phyloP scores from a whole-genome alignment of 2,329 filamentous ascomycete genomes.

The Clarireedia homoeocarpa region DNA sequence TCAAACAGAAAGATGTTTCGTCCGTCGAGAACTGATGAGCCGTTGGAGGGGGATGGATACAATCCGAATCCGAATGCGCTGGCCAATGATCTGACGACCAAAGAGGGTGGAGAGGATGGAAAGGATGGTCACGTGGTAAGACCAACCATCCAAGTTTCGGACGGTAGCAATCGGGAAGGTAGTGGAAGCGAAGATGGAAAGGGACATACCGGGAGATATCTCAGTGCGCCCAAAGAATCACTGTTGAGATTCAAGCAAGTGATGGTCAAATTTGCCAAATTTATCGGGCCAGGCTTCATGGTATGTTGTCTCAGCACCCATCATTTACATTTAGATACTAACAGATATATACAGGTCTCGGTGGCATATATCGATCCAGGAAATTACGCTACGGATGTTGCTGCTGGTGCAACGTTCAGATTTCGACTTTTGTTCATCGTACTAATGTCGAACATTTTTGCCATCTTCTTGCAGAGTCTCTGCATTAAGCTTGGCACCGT shows the following conservation, averaged over 20 bases:
- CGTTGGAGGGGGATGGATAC: conserved; percentile 40
- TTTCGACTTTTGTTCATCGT: conserved; percentile 49
- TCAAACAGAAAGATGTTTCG: conserved; percentile 48
- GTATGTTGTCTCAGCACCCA: conserved; percentile 11
- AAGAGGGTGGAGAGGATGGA: conserved; percentile 33
- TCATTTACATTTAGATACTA: neutral
- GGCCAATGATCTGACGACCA: conserved; percentile 52
- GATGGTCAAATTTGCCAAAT: conserved; percentile 34
- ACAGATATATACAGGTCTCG: conserved; percentile 21
- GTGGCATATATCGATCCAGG: conserved; percentile 37
- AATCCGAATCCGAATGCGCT: conserved; percentile 55
- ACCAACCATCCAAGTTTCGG: conserved; percentile 1
- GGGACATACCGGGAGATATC: conserved; percentile 5
- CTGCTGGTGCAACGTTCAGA: conserved; percentile 45
- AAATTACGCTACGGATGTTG: conserved; percentile 51
- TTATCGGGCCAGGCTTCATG: conserved; percentile 43
- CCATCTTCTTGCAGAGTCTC: conserved; percentile 48
- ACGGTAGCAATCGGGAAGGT: neutral
- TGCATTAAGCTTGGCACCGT: conserved; percentile 49
- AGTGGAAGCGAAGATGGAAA: conserved; percentile 3
- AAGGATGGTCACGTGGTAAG: conserved; percentile 10
- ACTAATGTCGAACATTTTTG: conserved; percentile 49
- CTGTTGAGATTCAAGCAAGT: conserved; percentile 16
- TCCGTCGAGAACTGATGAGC: conserved; percentile 52
- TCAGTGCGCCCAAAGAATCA: neutral